Evolutionary conservation across 495 filamentous ascomycete genomes (phyloP).

Genomic region (Penicillium nucicola): DNA sequence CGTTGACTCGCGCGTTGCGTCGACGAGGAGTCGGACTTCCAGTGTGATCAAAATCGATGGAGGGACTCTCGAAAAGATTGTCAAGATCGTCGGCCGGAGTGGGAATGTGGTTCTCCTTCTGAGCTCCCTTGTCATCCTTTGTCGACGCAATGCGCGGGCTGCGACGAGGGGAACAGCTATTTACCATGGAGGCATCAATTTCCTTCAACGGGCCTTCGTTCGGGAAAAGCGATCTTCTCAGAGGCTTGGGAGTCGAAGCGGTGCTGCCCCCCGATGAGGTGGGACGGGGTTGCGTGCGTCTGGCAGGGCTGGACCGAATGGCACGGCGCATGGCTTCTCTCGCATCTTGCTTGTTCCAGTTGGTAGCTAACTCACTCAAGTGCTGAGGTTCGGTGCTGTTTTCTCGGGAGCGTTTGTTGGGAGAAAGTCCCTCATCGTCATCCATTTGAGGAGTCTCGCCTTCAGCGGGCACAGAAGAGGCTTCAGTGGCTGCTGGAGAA

Average conservation of each 20-base stretch:
- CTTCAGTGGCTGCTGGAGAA: slow-evolving; percentile 41
- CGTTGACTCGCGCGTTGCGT: slow-evolving; percentile 35
- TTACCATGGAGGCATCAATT: slow-evolving; percentile 55
- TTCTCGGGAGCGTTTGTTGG: slow-evolving; percentile 37
- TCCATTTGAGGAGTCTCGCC: slow-evolving; percentile 35
- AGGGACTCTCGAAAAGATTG: slow-evolving; percentile 55
- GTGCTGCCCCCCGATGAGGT: slow-evolving; percentile 58
- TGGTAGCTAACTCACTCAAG: slow-evolving; percentile 23
- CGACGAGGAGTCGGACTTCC: slow-evolving; percentile 61
- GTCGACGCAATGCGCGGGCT: slow-evolving; percentile 37
- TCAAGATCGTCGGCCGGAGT: slow-evolving; percentile 48
- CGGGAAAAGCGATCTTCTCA: slow-evolving; percentile 78
- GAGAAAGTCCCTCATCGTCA: slow-evolving; percentile 17
- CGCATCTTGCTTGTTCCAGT: slow-evolving; percentile 51
- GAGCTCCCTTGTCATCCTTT: slow-evolving; percentile 28
- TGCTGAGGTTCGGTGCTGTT: slow-evolving; percentile 40
- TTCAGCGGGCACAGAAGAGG: slow-evolving; percentile 39
- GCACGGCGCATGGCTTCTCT: slow-evolving; percentile 57
- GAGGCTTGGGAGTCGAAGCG: slow-evolving; percentile 58
- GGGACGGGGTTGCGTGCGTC: slow-evolving; percentile 59
- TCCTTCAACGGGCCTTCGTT: slow-evolving; percentile 58
- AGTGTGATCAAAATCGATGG: slow-evolving; percentile 46
- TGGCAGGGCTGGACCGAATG: slow-evolving; percentile 70
- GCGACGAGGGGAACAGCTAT: slow-evolving; percentile 48
- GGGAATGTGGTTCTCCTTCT: slow-evolving; percentile 50